A percentile compares a stretch with the other conserved stretches of the same genome.
These are phyloP conservation scores for Macaranga tanarius DNA, from an alignment of 441 rosid species.

Conservation along the genomic window DNA sequence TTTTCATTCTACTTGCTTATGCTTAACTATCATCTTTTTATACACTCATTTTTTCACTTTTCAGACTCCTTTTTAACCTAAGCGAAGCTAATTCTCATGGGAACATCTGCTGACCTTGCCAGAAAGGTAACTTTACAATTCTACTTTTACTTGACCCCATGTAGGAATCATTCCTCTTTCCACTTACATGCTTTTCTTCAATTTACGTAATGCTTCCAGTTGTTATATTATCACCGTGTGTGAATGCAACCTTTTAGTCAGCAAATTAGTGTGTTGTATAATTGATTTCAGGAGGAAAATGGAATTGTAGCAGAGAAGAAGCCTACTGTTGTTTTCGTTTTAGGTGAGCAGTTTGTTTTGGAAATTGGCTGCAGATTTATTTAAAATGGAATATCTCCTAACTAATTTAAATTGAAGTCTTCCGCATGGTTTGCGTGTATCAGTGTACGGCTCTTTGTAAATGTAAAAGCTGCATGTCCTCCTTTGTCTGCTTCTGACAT, in stretches of 20 bases:
- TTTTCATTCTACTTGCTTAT: too few relatives aligned
- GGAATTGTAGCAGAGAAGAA: constrained; percentile 56
- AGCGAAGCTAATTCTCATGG: constrained; percentile 38
- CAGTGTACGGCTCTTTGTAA: neutral
- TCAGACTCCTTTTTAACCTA: constrained; percentile 24
- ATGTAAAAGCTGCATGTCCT: neutral
- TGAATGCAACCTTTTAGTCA: neutral
- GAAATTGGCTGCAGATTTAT: neutral
- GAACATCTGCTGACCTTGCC: constrained; percentile 36
- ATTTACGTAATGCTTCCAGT: neutral
- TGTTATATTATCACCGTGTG: neutral
- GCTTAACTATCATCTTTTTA: too few relatives aligned
- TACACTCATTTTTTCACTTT: constrained; percentile 3
- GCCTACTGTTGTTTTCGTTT: constrained; percentile 79
- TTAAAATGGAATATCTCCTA: too few relatives aligned
- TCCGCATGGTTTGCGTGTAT: neutral
- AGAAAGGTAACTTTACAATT: constrained; percentile 35
- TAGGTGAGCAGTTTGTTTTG: constrained; percentile 48
- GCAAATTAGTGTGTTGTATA: neutral
- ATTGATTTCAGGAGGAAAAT: constrained; percentile 43
- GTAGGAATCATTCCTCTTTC: neutral
- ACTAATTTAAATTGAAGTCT: too few relatives aligned
- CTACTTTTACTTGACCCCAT: neutral
- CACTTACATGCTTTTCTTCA: neutral
- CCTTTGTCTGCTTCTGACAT: too few relatives aligned